phyloP scores from a whole-genome alignment of 768 basidiomycete genomes.

The Auriscalpium orientale region DNA sequence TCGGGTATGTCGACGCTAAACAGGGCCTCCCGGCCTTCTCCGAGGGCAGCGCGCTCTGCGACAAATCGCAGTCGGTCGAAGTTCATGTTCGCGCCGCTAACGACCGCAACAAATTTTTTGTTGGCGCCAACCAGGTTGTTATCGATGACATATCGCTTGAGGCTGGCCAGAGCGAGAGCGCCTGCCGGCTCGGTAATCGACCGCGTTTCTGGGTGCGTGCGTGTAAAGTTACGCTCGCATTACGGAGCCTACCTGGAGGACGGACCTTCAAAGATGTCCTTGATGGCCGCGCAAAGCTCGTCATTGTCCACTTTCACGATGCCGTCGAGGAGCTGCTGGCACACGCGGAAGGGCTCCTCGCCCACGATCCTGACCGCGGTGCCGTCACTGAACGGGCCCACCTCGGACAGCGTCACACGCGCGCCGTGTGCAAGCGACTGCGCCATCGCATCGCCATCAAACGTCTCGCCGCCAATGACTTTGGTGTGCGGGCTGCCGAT shows the following conservation, averaged over 20 bases:
- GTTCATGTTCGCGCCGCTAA: slow-evolving; percentile 99
- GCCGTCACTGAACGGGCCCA: slow-evolving; percentile 95
- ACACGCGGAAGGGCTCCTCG: slow-evolving; percentile 90
- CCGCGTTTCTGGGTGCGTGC: slow-evolving; percentile 63
- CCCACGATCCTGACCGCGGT: slow-evolving; percentile 96
- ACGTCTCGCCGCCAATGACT: slow-evolving; percentile 87
- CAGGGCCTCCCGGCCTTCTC: slow-evolving; percentile 90
- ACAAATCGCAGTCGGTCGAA: slow-evolving; percentile 95
- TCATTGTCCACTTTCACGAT: slow-evolving; percentile 87
- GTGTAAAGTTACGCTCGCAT: slow-evolving; percentile 1
- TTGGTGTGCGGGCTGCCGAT: slow-evolving; percentile 80
- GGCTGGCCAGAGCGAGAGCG: slow-evolving; percentile 83
- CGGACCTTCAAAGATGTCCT: slow-evolving; percentile 95
- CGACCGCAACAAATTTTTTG: slow-evolving; percentile 83
- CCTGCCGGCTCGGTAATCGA: slow-evolving; percentile 96
- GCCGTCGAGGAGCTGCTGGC: slow-evolving; percentile 74
- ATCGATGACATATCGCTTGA: slow-evolving; percentile 79
- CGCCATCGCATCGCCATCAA: slow-evolving; percentile 93
- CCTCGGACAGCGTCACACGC: slow-evolving; percentile 77
- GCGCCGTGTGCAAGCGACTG: slow-evolving; percentile 74
- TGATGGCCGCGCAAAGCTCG: slow-evolving; percentile 97
- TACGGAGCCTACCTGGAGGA: not conserved
- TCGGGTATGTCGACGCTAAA: slow-evolving; percentile 95
- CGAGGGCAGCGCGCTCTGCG: slow-evolving; percentile 96
- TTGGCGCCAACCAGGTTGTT: slow-evolving; percentile 78